A percentile compares a stretch with the other conserved stretches of the same genome.
Evolutionary conservation across 75 land plant genomes (phyloP).

Genomic region (Adiantum capillusveneris): DNA sequence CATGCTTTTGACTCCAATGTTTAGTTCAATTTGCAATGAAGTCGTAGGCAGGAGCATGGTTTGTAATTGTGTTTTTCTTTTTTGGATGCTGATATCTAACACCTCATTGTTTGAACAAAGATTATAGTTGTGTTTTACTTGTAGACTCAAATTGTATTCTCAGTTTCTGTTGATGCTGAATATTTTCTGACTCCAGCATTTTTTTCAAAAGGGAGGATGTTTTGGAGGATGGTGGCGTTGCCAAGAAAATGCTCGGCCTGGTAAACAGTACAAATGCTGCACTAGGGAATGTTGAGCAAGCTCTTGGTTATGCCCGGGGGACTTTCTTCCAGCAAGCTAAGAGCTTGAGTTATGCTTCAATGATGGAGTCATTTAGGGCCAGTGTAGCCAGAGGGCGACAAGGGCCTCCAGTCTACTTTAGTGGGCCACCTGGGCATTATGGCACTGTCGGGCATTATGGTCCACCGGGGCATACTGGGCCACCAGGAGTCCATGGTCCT

Average conservation of each 20-base stretch:
- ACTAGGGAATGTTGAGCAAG: slow-evolving; percentile 11
- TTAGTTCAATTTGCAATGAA: too few relatives aligned
- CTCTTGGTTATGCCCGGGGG: slow-evolving; percentile 4
- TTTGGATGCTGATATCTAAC: too few relatives aligned
- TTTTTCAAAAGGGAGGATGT: slow-evolving; percentile 20
- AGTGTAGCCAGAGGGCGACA: not conserved
- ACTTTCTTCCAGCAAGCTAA: slow-evolving; percentile 9
- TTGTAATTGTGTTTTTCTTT: too few relatives aligned
- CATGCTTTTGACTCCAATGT: too few relatives aligned
- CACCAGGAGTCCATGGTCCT: slow-evolving; percentile 1
- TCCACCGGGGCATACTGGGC: not conserved
- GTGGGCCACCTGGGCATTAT: too few relatives aligned
- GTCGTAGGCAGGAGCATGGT: too few relatives aligned
- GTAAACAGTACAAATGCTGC: slow-evolving; percentile 11
- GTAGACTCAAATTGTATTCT: not conserved
- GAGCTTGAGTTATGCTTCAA: slow-evolving; percentile 18
- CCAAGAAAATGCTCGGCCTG: slow-evolving; percentile 16
- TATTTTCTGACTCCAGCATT: not conserved
- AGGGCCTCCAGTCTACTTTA: not conserved
- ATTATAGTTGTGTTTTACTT: slow-evolving; percentile 3
- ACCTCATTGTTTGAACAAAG: too few relatives aligned
- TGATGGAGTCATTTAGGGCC: not conserved
- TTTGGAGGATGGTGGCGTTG: slow-evolving; percentile 25
- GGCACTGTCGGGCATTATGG: too few relatives aligned
- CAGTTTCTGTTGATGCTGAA: too few relatives aligned